Evolutionary conservation across 2,329 filamentous ascomycete genomes (phyloP), one percentile per base, ranked within the genome.

Genomic region (Venturia carpophila): DNA sequence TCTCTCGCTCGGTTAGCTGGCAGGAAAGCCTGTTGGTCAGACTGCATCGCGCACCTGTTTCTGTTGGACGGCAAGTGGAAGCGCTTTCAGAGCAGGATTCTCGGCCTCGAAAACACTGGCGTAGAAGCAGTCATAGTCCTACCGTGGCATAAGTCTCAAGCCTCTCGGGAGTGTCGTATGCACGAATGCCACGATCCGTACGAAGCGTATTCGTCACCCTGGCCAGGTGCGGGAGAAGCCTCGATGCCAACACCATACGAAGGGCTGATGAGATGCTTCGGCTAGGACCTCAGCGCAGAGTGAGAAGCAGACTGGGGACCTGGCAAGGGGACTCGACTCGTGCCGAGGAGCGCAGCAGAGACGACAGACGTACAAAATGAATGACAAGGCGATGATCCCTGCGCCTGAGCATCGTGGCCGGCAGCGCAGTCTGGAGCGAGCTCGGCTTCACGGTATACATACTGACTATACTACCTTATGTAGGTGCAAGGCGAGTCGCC

Each of bases 41-140:
- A 56, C 4, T 30, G 30, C 39, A 24, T 37, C 9, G 24, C 39
- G 42, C 39, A 66, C 96, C 73, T 92, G 90, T 77, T 97, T 97
- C 76, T 97, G 92, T 75, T 92, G 90, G 66, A 96, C 86, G 43
- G 91, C 92, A 42, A 97, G 79, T 7, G 92, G 91, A 21, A 89
- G 77, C 1, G 82, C 80, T 72, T 86, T 91, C 66, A 97, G 79
- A 2, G 82, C 79, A 0, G 92, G 91, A 69, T 89, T 86, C 73
- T 89, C 88, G 68, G 88, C 87, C 77, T 97, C 92, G 69, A 94
- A 88, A 10, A 94, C 92, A 62, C 91, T 91, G 27, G 92, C 92
- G 75, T 97, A 97, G 80, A 97, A 97, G 79, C 91, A 96, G 78
- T 93, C 90, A 74, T 92, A 90, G 75, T 90, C 86, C 86, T 88